Evolutionary conservation across 805 yeast genomes (phyloP), one percentile per base, ranked within the genome.

Genomic region (Cyberlindnera subsufficiens): DNA sequence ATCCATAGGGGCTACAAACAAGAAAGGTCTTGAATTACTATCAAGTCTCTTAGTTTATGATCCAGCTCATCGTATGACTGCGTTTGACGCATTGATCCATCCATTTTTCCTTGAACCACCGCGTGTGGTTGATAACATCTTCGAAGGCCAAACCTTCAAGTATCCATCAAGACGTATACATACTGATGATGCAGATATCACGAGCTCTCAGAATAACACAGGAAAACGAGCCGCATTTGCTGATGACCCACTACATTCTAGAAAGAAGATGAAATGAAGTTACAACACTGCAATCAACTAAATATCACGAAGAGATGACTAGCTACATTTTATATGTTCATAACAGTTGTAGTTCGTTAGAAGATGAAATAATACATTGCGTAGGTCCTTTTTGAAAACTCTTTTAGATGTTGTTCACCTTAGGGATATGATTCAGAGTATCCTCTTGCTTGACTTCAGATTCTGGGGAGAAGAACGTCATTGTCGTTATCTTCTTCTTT

Each of bases 121-220:
- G 0, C 70, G 69, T 50, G 88, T 88, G 0, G 66, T 73, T 16
- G 80, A 74, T 20, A 86, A 88, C 56, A 91, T 93, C 1, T 93
- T 93, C 62, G 88, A 82, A 46, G 84, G 86, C 1, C 74, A 82
- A 44, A 74, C 70, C 32, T 72, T 80, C 56, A 80, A 77, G 51
- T 93, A 93, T 58, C 98, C 99, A 3, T 75, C 80, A 29, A 71
- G 99, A 51, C 75, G 96, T 53, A 88, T 91, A 27, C 86, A 87
- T 53, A 82, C 86, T 17, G 95, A 86, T 54, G 96, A 89, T 60
- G 81, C 80, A 51, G 96, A 89, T 62, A 87, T 88, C 36, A 68
- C 72, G 2, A 46, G 69, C 10, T 51, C 48, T 4, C 49, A 55
- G 22, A 55, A 58, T 25, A 61, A 63, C 50, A 17, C 67, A 61